Evolutionary conservation across 2,329 filamentous ascomycete genomes (phyloP), one percentile per base, ranked within the genome.

Genomic region (Phyllosticta capitalensis): DNA sequence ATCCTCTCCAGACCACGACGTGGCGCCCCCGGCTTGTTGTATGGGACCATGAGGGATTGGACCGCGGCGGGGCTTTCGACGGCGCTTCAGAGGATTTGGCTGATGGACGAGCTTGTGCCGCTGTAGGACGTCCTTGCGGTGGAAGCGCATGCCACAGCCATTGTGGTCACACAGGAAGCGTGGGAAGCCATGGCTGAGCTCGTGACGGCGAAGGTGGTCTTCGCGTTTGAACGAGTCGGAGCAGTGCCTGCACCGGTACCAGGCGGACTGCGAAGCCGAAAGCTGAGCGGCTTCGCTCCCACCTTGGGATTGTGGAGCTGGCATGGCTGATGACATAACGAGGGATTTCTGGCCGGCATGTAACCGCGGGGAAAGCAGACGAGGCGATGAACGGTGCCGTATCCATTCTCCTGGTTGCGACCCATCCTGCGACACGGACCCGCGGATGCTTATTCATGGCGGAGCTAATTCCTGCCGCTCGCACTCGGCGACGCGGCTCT

Each of bases 131-230:
- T 62, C 61, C 45, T 60, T 60, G 52, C 61, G 54, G 26, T 62
- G 61, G 51, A 62, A 62, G 54, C 57, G 58, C 61, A 60, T 62
- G 19, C 61, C 61, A 38, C 61, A 62, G 57, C 51, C 58, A 12
- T 52, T 45, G 57, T 62, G 61, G 9, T 57, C 52, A 52, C 61
- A 62, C 58, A 60, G 55, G 21, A 62, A 62, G 54, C 58, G 58
- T 19, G 61, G 61, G 50, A 59, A 60, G 24, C 61, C 57, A 55
- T 62, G 61, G 28, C 57, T 60, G 54, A 62, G 61, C 61, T 62
- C 61, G 49, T 62, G 61, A 26, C 61, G 58, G 22, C 61, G 61
- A 50, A 62, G 58, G 52, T 62, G 61, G 58, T 62, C 61, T 19
- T 62, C 61, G 50, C 61, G 57, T 52, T 58, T 56, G 55, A 62